Evolutionary conservation across 176 grass and related monocot genomes (phyloP).

Genomic region (Triticum turgidum): DNA sequence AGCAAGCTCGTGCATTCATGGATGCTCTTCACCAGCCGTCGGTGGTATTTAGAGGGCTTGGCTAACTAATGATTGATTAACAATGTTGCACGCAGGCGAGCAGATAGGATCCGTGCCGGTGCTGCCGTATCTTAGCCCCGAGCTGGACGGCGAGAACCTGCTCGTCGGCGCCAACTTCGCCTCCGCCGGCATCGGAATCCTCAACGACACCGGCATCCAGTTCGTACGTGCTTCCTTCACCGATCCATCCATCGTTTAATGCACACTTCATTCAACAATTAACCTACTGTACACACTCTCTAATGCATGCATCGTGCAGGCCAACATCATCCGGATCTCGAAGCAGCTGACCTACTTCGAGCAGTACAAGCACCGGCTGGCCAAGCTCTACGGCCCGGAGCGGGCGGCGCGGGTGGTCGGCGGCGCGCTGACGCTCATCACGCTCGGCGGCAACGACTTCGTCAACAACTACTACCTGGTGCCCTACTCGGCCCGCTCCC

Average conservation of each 20-base stretch:
- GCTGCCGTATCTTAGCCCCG: conserved; percentile 78
- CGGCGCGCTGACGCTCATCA: conserved; percentile 65
- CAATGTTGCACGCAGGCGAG: conserved; percentile 51
- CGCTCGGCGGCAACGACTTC: conserved; percentile 93
- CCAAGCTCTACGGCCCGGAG: conserved; percentile 37
- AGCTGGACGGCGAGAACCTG: conserved; percentile 72
- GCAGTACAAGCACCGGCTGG: conserved; percentile 78
- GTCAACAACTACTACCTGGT: conserved; percentile 99
- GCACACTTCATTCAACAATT: neutral
- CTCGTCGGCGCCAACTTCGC: conserved; percentile 95
- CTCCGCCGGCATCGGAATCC: conserved; percentile 89
- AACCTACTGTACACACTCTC: neutral
- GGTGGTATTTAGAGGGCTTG: no score
- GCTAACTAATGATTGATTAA: neutral
- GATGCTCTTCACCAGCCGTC: neutral
- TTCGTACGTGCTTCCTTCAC: conserved; percentile 48
- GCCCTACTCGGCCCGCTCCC: conserved; percentile 64
- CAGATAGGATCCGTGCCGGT: conserved; percentile 57
- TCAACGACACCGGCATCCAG: conserved; percentile 91
- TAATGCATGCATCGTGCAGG: conserved; percentile 30
- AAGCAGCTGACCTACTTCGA: conserved; percentile 71
- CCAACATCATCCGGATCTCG: conserved; percentile 76
- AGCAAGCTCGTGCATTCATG: neutral
- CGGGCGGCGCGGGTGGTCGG: conserved; percentile 32
- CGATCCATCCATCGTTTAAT: neutral